Evolutionary conservation across 2,329 filamentous ascomycete species (phyloP), one percentile per base, ranked within the genome.

Genomic region (Claviceps sp.): DNA sequence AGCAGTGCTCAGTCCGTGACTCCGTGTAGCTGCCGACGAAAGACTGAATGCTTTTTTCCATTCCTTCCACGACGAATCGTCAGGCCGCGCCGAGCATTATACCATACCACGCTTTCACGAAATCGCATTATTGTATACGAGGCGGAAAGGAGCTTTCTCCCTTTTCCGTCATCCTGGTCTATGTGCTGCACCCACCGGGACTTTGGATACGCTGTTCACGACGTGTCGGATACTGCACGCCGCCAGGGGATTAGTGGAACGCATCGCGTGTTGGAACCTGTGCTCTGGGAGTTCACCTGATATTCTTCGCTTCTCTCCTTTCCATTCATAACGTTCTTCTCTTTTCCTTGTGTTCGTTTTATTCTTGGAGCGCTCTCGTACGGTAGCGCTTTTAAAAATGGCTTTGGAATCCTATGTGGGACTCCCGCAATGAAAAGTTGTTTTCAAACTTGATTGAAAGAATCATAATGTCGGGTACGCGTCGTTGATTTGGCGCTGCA

Each of bases 141-240:
- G n/a, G 40, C 17, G 42, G 46, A 22, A 36, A 44, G 14, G 34
- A 16, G 36, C 17, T 47, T 37, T 37, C 37, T 34, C 13, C 9
- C 9, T 20, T 36, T 14, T n/a, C 9, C 20, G 9, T 50, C 29
- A 29, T 47, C 14, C 47, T 50, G 48, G 44, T 22, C 23, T 37
- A 53, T 47, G 47, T 39, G 37, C 39, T 36, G 38, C 29, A 48
- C 29, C 37, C 44, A 22, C 44, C n/a, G 2, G 20, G 29, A 47
- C 34, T 36, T 53, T 53, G 48, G 48, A 50, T 38, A 53, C 23
- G 23, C 22, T 40, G 38, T 34, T 23, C 29, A 50, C 22, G 43
- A 50, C 34, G 13, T n/a, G 29, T 37, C 26, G 13, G 13, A 43
- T 34, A 40, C 39, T 17, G 29, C 29, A n/a, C 43, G 37, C 36